Base-by-base conservation (phyloP, 768 basidiomycete species). In the Serendipita vermifera region DNA sequence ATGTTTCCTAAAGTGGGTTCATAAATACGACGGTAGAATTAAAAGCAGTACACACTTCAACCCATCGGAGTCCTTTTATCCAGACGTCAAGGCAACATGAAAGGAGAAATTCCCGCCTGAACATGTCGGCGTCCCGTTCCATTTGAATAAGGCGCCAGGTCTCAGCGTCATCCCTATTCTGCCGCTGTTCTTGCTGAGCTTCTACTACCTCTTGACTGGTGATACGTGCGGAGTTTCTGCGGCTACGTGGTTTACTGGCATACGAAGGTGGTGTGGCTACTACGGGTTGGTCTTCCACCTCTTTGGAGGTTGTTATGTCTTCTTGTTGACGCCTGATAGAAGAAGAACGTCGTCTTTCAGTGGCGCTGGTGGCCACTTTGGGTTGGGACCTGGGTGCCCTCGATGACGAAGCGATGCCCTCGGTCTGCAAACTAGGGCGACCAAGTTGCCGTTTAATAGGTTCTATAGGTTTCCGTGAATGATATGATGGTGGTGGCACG, bases 51-150 rank as follows among this genome's bases (percentile, higher is more conserved):
- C 86, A 58, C 69, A 89, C 89, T 59, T 73, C 68, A 62, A 87
- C 78, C 87, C 88, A 89, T 40, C 77, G 68, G 62, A 77, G 77
- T 2, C 81, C 80, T 63, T 79, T 77, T 41, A 71, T 73, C 89
- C 89, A 92, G 58, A 82, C 77, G 46, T 81, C 77, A 79, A 81
- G 85, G 62, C 79, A 88, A 14, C 78, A 78, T 62, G 82, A 80
- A 26, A 87, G 54, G 57, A 90, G 68, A 54, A 73, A 75, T 54
- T 81, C 77, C 29, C 78, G 70, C 39, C 82, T 73, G 66, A 82
- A 88, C 56, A 72, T 71, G 65, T 82, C 85, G 17, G 89, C 89
- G 27, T 79, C 80, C 62, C 78, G 77, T 41, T 77, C 74, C 73
- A 83, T 77, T 63, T 77, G 53, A 2, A 48, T 39, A 9, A 62